Percentiles rank a stretch among this genome's conserved stretches.
Evolutionary conservation across 2,329 filamentous ascomycete species (phyloP).

Genomic region (Davidsoniella neocaledoniae): DNA sequence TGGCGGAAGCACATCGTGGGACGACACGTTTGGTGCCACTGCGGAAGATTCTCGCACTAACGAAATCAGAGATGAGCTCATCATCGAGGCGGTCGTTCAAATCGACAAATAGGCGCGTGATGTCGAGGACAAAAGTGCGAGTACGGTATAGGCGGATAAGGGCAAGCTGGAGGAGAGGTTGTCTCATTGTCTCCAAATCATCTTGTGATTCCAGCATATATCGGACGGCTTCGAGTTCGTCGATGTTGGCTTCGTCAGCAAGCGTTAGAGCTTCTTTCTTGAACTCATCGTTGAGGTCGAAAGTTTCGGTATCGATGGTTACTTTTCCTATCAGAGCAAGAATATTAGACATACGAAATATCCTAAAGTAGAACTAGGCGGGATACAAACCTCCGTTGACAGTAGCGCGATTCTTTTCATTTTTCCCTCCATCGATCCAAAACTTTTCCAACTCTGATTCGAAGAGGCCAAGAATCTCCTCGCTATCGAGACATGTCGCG

Average conservation of each 20-base stretch:
- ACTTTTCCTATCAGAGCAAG: slow-evolving; percentile 48
- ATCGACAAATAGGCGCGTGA: slow-evolving; percentile 60
- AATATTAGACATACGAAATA: background rate
- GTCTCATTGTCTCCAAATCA: slow-evolving; percentile 50
- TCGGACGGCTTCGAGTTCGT: slow-evolving; percentile 70
- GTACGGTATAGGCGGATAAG: slow-evolving; percentile 80
- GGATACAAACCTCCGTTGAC: slow-evolving; percentile 45
- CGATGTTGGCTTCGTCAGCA: slow-evolving; percentile 75
- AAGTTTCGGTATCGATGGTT: slow-evolving; percentile 54
- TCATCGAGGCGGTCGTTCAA: slow-evolving; percentile 34
- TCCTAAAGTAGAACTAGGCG: no score
- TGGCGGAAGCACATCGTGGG: slow-evolving; percentile 55
- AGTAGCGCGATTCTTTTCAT: slow-evolving; percentile 54
- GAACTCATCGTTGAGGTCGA: slow-evolving; percentile 72
- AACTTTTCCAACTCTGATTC: slow-evolving; percentile 54
- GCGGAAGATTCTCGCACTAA: slow-evolving; percentile 38
- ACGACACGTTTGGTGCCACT: slow-evolving; percentile 43
- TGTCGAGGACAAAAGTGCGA: slow-evolving; percentile 68
- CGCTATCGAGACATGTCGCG: slow-evolving; percentile 52
- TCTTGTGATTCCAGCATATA: slow-evolving; percentile 59
- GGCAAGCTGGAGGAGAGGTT: slow-evolving; percentile 58
- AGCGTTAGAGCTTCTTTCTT: slow-evolving; percentile 66
- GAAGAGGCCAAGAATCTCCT: slow-evolving; percentile 52
- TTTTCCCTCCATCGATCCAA: slow-evolving; percentile 60
- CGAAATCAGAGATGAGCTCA: slow-evolving; percentile 32